phyloP scores from a whole-genome alignment of 306 rosid genomes.

The Macrotyloma uniflorum region DNA sequence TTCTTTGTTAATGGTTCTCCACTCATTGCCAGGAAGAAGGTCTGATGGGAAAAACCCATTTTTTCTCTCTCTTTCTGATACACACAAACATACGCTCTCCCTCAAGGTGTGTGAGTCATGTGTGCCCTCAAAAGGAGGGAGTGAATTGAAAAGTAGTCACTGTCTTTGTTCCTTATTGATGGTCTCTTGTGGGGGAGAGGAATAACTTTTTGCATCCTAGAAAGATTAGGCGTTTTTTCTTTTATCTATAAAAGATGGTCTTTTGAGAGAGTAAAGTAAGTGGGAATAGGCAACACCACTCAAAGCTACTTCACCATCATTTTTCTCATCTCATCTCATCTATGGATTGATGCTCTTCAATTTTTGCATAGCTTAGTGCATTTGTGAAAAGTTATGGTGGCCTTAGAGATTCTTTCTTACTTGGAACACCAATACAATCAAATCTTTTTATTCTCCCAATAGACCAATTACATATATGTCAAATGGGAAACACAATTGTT shows the following conservation, averaged over 20 bases:
- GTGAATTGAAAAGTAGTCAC: conserved; percentile 68
- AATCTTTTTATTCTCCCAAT: conserved; percentile 42
- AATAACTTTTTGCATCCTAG: conserved; percentile 77
- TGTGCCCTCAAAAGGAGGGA: conserved; percentile 72
- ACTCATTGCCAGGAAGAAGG: conserved; percentile 62
- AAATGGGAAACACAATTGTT: conserved; percentile 38
- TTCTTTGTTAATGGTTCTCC: conserved; percentile 62
- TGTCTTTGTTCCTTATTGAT: conserved; percentile 67
- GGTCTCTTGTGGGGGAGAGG: conserved; percentile 89
- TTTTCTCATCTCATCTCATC: not conserved
- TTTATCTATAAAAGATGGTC: conserved; percentile 51
- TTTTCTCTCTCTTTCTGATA: conserved; percentile 8
- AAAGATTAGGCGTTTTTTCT: conserved; percentile 56
- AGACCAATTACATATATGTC: conserved; percentile 37
- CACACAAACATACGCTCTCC: conserved; percentile 25
- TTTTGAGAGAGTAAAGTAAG: conserved; percentile 60
- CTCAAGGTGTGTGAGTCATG: conserved; percentile 55
- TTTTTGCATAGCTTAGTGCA: conserved; percentile 29
- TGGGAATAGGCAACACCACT: conserved; percentile 65
- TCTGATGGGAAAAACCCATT: conserved; percentile 34
- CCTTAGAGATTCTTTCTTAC: conserved; percentile 38
- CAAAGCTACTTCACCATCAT: conserved; percentile 31
- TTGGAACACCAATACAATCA: conserved; percentile 29
- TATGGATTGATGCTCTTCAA: conserved; percentile 26
- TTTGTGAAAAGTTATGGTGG: conserved; percentile 24